A percentile compares a stretch with the other conserved stretches of the same genome.
phyloP scores from a whole-genome alignment of 768 basidiomycete genomes.

The Mycena vulgaris region DNA sequence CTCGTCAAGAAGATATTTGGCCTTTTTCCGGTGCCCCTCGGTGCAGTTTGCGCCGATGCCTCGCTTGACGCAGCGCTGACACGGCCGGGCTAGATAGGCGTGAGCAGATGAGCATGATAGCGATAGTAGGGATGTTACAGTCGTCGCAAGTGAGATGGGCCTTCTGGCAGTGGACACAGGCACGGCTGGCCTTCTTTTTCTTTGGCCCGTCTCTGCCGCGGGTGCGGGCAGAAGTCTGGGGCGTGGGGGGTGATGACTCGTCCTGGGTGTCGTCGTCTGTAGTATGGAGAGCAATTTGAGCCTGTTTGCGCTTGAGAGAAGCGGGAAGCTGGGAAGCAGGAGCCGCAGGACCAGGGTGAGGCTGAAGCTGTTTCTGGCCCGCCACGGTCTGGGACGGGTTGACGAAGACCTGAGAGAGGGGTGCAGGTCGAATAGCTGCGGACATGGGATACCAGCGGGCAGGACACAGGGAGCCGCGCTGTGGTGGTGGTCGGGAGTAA shows the following conservation, averaged over 20 bases:
- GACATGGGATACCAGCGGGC: slow-evolving; percentile 14
- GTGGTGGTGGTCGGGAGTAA: slow-evolving; percentile 22
- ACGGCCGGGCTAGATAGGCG: slow-evolving; percentile 84
- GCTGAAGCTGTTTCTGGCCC: slow-evolving; percentile 33
- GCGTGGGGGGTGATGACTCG: slow-evolving; percentile 63
- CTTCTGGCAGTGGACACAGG: slow-evolving; percentile 97
- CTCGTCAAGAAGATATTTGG: slow-evolving; percentile 96
- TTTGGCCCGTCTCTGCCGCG: slow-evolving; percentile 83
- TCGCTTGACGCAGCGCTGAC: slow-evolving; percentile 95
- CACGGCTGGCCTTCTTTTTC: slow-evolving; percentile 96
- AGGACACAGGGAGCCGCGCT: background rate
- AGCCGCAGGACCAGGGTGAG: slow-evolving; percentile 20
- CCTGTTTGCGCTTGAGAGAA: slow-evolving; percentile 50
- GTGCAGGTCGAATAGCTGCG: slow-evolving; percentile 26
- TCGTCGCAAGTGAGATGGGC: slow-evolving; percentile 99
- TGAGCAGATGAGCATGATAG: slow-evolving; percentile 39
- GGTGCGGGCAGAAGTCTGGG: slow-evolving; percentile 56
- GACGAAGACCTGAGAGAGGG: slow-evolving; percentile 14
- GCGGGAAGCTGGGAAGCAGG: slow-evolving; percentile 41
- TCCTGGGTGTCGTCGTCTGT: slow-evolving; percentile 71
- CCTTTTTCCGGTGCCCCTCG: slow-evolving; percentile 97
- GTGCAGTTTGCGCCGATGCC: slow-evolving; percentile 91
- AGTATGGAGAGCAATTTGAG: slow-evolving; percentile 56
- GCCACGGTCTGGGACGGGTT: slow-evolving; percentile 17
- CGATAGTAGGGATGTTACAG: slow-evolving; percentile 68